Evolutionary conservation across 176 grass and related monocot species (phyloP).

Genomic region (Musa troglodytarum): DNA sequence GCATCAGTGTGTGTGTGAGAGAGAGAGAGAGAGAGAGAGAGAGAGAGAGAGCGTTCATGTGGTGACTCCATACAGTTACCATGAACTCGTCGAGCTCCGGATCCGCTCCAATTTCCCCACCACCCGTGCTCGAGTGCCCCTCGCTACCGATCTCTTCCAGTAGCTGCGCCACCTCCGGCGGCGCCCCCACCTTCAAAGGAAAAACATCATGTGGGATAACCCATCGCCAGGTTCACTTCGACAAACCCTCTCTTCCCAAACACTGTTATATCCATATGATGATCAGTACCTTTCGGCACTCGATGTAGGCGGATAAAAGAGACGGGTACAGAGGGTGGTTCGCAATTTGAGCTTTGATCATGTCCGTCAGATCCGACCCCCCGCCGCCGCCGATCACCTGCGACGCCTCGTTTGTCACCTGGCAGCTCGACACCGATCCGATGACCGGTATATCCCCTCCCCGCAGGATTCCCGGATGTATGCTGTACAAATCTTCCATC

Average conservation of each 20-base stretch:
- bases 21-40: no score
- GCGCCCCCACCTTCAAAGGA: constrained; percentile 54
- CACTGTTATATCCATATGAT: no score
- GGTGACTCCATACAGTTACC: constrained; percentile 21
- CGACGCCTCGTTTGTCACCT: constrained; percentile 2
- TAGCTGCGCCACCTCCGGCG: constrained; percentile 69
- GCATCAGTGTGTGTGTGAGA: no score
- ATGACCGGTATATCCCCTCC: constrained; percentile 13
- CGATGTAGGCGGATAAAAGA: constrained; percentile 84
- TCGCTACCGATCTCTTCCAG: constrained; percentile 75
- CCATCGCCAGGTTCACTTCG: no score
- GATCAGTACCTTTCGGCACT: constrained; percentile 66
- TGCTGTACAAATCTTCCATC: constrained; percentile 96
- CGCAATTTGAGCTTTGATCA: constrained; percentile 94
- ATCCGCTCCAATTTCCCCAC: constrained; percentile 49
- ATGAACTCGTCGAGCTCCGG: constrained; percentile 98
- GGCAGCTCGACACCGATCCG: constrained; percentile 17
- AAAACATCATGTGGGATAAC: no score
- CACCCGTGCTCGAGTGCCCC: constrained; percentile 8
- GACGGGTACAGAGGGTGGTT: constrained; percentile 76
- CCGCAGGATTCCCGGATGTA: constrained; percentile 66
- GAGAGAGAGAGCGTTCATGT: no score
- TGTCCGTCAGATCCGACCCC: constrained; percentile 58
- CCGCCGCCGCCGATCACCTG: background rate
- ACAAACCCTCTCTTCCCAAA: no score